Base-by-base conservation (phyloP, 2,329 filamentous ascomycete species). In the Zymoseptoria passerinii region DNA sequence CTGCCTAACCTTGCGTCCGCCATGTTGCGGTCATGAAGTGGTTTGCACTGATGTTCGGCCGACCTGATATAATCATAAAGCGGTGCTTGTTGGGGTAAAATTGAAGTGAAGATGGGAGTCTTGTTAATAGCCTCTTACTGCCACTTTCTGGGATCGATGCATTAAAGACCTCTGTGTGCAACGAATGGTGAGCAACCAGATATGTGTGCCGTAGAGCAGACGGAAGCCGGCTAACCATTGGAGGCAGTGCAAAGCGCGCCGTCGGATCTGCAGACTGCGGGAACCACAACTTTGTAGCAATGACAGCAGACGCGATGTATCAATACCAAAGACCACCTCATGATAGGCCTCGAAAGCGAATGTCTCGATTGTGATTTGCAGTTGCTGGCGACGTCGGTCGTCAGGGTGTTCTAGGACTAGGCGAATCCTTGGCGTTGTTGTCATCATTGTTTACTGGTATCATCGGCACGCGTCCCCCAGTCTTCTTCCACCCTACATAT, bases 1-100 rank as follows among this genome's bases (percentile, higher is more conserved):
- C 56, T 59, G 8, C 62, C 62, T 7, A 64, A 52, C 48, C 59
- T 64, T 8, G 49, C 19, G 18, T 50, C 49, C 18, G 49, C 49
- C 49, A 50, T 50, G 48, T 50, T 27, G 18, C 23, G 16, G 23
- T 27, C 18, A 13, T 50, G 18, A 18, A 19, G 7, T 40, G 29
- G 9, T 23, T 23, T 23, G 2, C 23, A 23, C 23, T 23, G 28
- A 29, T 29, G 8, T 8, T 29, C 28, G 28, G 28, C 10, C 28
- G 28, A 8, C 3, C 10, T 10, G 28, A 29, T 10, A 10, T 6
- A 29, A 29, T 8, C 10, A 29, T 29, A 29, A 4, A 8, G 8
- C 2, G 28, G 28, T 29, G 28, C 28, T 29, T 23, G 2, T 4
- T 23, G 23, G 23, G 2, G 23, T 4, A 4, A 4, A 2, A 3